These are phyloP conservation scores for Phytophthora melonis DNA, from an alignment of 352 stramenopile genomes.

Conservation along the genomic window DNA sequence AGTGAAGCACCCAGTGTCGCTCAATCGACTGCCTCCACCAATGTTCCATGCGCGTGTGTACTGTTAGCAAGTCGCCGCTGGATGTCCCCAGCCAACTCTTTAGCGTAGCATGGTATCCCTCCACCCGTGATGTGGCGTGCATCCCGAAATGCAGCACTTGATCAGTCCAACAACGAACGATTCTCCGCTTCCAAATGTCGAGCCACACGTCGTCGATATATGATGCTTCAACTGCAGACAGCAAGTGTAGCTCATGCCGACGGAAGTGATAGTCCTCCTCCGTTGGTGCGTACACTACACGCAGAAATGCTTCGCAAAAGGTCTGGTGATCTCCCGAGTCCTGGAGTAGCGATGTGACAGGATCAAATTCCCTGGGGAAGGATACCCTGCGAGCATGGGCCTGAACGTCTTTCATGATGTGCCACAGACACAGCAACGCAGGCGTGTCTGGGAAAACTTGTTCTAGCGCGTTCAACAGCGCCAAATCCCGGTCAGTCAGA, in stretches of 20 bases:
- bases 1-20: background rate
- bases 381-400: background rate
- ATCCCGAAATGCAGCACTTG: background rate
- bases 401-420: slow-evolving; percentile 19
- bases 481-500: no score
- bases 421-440: slow-evolving; percentile 17
- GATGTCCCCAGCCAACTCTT: slow-evolving; percentile 1
- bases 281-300: background rate
- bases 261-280: background rate
- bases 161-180: background rate
- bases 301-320: background rate
- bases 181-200: background rate
- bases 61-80: background rate
- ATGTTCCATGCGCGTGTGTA: slow-evolving; percentile 4
- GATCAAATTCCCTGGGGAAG: slow-evolving; percentile 7
- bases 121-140: background rate
- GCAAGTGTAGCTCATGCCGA: background rate
- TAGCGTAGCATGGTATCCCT: background rate
- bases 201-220: background rate
- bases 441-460: background rate
- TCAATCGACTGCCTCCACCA: slow-evolving; percentile 9
- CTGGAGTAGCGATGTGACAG: background rate
- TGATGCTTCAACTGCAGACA: background rate
- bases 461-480: slow-evolving; percentile 10
- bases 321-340: background rate